These are phyloP conservation scores for Monilinia fructigena DNA, from an alignment of 2,329 filamentous ascomycete species.

Conservation along the genomic window DNA sequence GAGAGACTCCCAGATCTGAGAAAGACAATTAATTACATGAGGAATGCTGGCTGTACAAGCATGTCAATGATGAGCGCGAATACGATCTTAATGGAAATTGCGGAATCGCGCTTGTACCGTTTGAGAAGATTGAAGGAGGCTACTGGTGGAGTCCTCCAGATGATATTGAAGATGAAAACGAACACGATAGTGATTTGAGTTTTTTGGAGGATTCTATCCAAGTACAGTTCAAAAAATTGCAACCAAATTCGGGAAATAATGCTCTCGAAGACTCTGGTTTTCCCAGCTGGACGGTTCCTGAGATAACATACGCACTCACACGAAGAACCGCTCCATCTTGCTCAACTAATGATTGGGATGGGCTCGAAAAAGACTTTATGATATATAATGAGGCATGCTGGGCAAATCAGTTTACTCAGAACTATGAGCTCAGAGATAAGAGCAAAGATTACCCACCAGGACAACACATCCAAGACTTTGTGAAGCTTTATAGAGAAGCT, in stretches of 20 bases:
- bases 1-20: background rate
- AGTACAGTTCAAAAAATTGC: background rate
- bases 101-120: constrained; percentile 5
- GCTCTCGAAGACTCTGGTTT: constrained; percentile 8
- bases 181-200: background rate
- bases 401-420: background rate
- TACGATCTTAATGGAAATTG: background rate
- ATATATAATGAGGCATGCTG: constrained; percentile 1
- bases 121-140: constrained; percentile 7
- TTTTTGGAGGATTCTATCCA: background rate
- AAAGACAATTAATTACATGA: background rate
- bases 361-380: constrained; percentile 13
- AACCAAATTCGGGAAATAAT: background rate
- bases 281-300: constrained; percentile 4
- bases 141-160: background rate
- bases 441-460: constrained; percentile 9
- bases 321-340: constrained; percentile 15
- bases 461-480: background rate
- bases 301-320: background rate
- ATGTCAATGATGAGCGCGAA: background rate
- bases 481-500: background rate
- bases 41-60: background rate
- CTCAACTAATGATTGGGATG: constrained; percentile 3
- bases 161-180: background rate
- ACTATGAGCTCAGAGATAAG: constrained; percentile 2